Conservation (phyloP, 441 rosid genomes). For the Oxalis stricta region DNA sequence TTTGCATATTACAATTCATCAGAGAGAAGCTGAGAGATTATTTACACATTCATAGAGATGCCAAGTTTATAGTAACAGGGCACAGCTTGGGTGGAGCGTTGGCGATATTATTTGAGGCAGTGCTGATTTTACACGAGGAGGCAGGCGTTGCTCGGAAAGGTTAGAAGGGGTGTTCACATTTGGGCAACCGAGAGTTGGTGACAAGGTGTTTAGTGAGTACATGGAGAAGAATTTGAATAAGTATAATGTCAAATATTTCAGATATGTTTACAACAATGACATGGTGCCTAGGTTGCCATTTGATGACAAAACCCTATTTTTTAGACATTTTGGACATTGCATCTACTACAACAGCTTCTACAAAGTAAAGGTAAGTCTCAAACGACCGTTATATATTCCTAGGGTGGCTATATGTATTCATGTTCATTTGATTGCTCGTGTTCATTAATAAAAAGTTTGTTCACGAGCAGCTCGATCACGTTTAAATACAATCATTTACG, state of each 20-base stretch:
- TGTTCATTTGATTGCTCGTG: no score
- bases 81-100: constrained; percentile 79
- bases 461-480: no score
- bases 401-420: no score
- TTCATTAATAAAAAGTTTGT: no score
- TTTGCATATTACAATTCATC: constrained; percentile 49
- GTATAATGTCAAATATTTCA: constrained; percentile 27
- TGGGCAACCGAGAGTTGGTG: constrained; percentile 89
- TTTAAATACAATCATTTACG: no score
- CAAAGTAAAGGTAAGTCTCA: constrained; percentile 44
- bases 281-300: constrained; percentile 74
- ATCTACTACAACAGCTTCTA: constrained; percentile 43
- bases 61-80: constrained; percentile 52
- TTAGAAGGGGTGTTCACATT: constrained; percentile 66
- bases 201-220: constrained; percentile 34
- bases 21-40: constrained; percentile 26
- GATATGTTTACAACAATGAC: constrained; percentile 60
- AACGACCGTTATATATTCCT: no score
- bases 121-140: constrained; percentile 47
- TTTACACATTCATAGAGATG: constrained; percentile 22
- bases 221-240: constrained; percentile 28
- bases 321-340: constrained; percentile 61
- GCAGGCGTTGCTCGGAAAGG: constrained; percentile 27
- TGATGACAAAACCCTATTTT: constrained; percentile 38
- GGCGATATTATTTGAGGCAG: constrained; percentile 40